phyloP scores from a whole-genome alignment of 1,284 basidiomycete species.

The Apiotrichum mycotoxinovorans region DNA sequence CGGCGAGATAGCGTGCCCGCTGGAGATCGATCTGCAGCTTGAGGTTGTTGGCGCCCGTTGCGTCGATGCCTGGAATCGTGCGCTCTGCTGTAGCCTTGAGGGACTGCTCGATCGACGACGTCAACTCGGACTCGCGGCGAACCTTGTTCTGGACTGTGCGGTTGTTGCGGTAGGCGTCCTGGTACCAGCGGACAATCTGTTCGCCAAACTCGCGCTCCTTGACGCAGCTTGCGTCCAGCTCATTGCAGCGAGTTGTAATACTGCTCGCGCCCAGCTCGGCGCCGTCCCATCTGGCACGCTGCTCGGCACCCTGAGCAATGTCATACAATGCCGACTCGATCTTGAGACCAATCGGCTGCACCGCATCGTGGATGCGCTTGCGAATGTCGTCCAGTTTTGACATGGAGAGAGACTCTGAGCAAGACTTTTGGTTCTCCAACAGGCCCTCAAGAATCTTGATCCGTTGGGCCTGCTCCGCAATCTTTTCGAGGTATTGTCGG shows the following conservation, averaged over 20 bases:
- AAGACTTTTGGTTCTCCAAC: slow-evolving; percentile 45
- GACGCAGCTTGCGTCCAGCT: slow-evolving; percentile 56
- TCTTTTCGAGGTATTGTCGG: slow-evolving; percentile 88
- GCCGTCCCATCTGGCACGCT: slow-evolving; percentile 67
- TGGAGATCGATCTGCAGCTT: slow-evolving; percentile 66
- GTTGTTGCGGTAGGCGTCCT: slow-evolving; percentile 61
- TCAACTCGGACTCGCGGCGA: slow-evolving; percentile 68
- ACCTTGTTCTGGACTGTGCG: slow-evolving; percentile 62
- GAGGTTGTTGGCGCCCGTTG: slow-evolving; percentile 66
- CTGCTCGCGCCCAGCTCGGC: slow-evolving; percentile 68
- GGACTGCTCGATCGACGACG: slow-evolving; percentile 75
- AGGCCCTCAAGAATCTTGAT: slow-evolving; percentile 66
- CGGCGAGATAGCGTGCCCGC: slow-evolving; percentile 67
- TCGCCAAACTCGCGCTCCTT: slow-evolving; percentile 70
- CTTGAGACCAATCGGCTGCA: slow-evolving; percentile 65
- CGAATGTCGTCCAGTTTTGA: slow-evolving; percentile 63
- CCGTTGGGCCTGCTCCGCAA: slow-evolving; percentile 57
- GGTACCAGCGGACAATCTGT: slow-evolving; percentile 67
- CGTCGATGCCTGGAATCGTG: slow-evolving; percentile 68
- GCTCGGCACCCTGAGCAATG: slow-evolving; percentile 72
- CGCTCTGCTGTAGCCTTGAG: slow-evolving; percentile 72
- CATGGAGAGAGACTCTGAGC: slow-evolving; percentile 36
- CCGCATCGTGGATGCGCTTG: slow-evolving; percentile 65
- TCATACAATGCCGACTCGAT: slow-evolving; percentile 64
- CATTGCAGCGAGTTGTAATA: slow-evolving; percentile 63